These are phyloP conservation scores for Patellifolia procumbens DNA, from an alignment of 179 eudicot genomes.

Conservation along the genomic window DNA sequence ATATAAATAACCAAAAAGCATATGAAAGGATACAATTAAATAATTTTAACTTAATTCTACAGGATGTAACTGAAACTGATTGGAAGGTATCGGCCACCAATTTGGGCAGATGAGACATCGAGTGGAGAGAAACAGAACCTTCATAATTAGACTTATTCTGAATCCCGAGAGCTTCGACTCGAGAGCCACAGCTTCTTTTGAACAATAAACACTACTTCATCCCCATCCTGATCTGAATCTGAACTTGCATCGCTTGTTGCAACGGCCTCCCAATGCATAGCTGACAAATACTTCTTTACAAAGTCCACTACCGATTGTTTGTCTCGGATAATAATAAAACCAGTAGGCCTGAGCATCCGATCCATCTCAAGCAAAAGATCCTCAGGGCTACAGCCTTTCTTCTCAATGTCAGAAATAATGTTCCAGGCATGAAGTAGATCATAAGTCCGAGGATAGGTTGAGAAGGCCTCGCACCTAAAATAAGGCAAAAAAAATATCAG, in stretches of 20 bases:
- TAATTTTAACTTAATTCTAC: conserved; percentile 23
- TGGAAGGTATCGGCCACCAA: neutral
- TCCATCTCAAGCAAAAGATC: conserved; percentile 95
- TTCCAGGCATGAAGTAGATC: conserved; percentile 98
- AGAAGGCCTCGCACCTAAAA: conserved; percentile 94
- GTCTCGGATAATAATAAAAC: conserved; percentile 79
- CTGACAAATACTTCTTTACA: conserved; percentile 73
- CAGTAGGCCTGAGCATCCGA: conserved; percentile 88
- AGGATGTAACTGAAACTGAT: conserved; percentile 14
- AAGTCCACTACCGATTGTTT: conserved; percentile 62
- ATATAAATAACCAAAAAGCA: conserved; percentile 3
- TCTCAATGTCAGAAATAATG: conserved; percentile 75
- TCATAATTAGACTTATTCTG: conserved; percentile 40
- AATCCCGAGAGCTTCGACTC: conserved; percentile 56
- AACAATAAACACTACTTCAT: conserved; percentile 59
- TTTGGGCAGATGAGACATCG: conserved; percentile 12
- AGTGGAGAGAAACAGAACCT: conserved; percentile 9
- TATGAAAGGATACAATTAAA: conserved; percentile 7
- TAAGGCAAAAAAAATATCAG: neutral
- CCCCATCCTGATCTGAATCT: conserved; percentile 60
- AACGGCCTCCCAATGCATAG: conserved; percentile 90
- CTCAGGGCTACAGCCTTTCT: conserved; percentile 87
- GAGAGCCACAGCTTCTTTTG: conserved; percentile 93
- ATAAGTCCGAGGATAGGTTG: conserved; percentile 94
- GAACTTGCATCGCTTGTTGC: conserved; percentile 54